These are phyloP conservation scores for Paecilomyces variotii DNA, from an alignment of 2,329 filamentous ascomycete species.

Conservation along the genomic window DNA sequence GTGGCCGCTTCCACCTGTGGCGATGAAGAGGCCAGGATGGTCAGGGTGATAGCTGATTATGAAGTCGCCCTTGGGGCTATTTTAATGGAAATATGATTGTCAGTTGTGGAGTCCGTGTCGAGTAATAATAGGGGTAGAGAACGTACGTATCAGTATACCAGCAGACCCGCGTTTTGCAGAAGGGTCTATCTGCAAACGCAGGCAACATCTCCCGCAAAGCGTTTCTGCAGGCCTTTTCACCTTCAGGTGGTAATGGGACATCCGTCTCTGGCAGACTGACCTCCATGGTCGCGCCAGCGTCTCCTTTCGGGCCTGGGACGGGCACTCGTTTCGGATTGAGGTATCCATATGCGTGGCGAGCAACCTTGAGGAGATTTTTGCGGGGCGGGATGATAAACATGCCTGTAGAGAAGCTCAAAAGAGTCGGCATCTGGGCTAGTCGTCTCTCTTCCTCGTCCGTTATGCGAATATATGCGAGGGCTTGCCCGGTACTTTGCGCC, in stretches of 20 bases:
- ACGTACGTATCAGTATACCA: conserved; percentile 66
- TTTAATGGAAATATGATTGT: neutral
- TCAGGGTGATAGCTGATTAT: conserved; percentile 61
- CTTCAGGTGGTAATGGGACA: conserved; percentile 44
- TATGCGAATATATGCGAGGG: conserved; percentile 68
- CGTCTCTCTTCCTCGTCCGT: conserved; percentile 60
- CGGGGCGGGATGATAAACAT: conserved; percentile 50
- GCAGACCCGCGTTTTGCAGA: conserved; percentile 56
- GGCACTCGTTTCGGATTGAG: conserved; percentile 33
- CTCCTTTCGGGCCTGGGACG: conserved; percentile 12
- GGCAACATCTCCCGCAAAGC: conserved; percentile 57
- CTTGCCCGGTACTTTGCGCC: conserved; percentile 73
- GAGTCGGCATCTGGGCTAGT: conserved; percentile 60
- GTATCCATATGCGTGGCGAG: conserved; percentile 63
- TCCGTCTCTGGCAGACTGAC: conserved; percentile 33
- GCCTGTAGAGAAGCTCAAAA: conserved; percentile 41
- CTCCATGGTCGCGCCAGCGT: conserved; percentile 20
- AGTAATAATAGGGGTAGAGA: neutral
- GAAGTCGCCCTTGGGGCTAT: conserved; percentile 56
- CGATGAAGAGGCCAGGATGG: conserved; percentile 43
- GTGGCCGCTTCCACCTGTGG: conserved; percentile 47
- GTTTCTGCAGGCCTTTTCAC: conserved; percentile 51
- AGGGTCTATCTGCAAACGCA: conserved; percentile 51
- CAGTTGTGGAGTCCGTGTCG: neutral
- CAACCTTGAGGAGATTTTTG: conserved; percentile 56